Percentiles rank a stretch among this genome's conserved stretches.
phyloP scores from a whole-genome alignment of 2,329 filamentous ascomycete species.

The Beauveria australis region DNA sequence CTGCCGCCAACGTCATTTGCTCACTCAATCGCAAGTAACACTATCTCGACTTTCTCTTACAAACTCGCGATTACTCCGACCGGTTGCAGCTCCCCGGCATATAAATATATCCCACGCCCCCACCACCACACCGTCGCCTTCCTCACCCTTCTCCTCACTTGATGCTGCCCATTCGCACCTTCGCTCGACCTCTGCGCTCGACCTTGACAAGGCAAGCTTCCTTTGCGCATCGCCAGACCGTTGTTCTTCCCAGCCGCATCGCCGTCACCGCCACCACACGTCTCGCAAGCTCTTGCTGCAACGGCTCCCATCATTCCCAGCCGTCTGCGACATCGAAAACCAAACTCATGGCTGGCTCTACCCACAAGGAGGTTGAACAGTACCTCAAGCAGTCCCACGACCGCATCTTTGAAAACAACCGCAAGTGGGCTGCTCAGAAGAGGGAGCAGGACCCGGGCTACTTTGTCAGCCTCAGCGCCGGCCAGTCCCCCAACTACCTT shows the following conservation, averaged over 20 bases:
- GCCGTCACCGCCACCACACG: neutral
- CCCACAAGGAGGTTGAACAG: constrained; percentile 34
- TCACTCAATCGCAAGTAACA: neutral
- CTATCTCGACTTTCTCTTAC: constrained; percentile 8
- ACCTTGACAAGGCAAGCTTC: neutral
- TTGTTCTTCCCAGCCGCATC: neutral
- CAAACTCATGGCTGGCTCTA: constrained; percentile 21
- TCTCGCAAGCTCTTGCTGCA: constrained; percentile 7
- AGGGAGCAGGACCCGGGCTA: constrained; percentile 51
- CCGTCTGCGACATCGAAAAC: neutral
- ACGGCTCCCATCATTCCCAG: neutral
- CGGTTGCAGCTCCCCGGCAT: neutral
- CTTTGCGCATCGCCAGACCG: neutral
- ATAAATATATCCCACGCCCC: neutral
- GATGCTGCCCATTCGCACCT: constrained; percentile 10
- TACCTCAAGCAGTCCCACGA: constrained; percentile 59
- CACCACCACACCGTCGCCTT: neutral
- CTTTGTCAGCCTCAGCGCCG: constrained; percentile 55
- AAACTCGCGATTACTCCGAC: constrained; percentile 1
- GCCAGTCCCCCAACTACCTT: constrained; percentile 63
- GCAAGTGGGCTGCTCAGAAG: constrained; percentile 55
- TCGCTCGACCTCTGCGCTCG: constrained; percentile 9
- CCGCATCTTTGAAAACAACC: constrained; percentile 61
- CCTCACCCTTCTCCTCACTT: neutral
- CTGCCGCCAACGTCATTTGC: constrained; percentile 7